Conservation (phyloP, 768 basidiomycete genomes). For the Leccinum pellstonianum region DNA sequence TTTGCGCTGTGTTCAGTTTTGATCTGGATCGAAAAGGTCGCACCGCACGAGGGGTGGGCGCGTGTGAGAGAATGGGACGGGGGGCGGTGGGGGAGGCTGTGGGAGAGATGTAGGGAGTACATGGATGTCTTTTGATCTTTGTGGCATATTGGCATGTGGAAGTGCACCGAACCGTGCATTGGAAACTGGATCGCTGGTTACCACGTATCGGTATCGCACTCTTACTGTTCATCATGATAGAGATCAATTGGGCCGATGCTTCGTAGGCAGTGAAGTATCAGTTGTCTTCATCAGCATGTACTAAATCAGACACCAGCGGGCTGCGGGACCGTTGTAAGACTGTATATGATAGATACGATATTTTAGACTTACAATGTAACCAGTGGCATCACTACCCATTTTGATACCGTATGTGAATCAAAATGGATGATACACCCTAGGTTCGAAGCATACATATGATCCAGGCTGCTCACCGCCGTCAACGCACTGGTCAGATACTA, state of each 20-base stretch:
- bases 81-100: conserved; percentile 64
- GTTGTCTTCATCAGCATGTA: background rate
- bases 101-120: conserved; percentile 58
- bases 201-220: background rate
- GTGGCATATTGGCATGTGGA: background rate
- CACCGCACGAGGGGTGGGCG: conserved; percentile 72
- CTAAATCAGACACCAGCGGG: background rate
- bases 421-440: background rate
- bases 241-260: background rate
- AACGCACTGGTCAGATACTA: too few species aligned
- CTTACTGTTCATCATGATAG: background rate
- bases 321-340: background rate
- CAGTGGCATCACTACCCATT: background rate
- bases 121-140: conserved; percentile 61
- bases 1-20: conserved; percentile 71
- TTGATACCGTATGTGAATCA: background rate
- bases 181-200: background rate
- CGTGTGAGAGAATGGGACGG: conserved; percentile 67
- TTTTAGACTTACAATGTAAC: background rate
- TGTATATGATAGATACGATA: background rate
- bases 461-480: too few species aligned
- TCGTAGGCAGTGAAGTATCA: too few species aligned
- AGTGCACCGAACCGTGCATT: background rate
- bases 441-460: background rate
- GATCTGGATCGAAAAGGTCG: conserved; percentile 72